Evolutionary conservation across 2,329 filamentous ascomycete species (phyloP).

Genomic region (Tolypocladium tundrense): DNA sequence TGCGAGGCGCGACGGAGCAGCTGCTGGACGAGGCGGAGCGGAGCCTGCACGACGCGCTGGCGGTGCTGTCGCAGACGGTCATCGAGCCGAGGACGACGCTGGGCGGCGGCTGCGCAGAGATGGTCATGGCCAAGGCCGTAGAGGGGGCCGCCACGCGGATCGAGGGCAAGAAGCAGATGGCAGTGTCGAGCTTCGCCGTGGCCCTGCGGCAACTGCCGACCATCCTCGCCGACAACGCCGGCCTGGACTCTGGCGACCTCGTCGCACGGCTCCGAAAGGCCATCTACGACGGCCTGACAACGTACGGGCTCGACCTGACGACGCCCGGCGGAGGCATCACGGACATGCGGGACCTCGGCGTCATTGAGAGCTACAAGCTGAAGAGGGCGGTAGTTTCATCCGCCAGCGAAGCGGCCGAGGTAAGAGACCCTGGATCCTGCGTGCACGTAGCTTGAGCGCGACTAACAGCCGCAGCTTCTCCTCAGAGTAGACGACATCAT

Average conservation of each 20-base stretch:
- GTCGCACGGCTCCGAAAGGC: conserved; percentile 85
- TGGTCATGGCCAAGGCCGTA: conserved; percentile 98
- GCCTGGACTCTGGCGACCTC: conserved; percentile 88
- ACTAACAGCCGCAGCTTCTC: conserved; percentile 51
- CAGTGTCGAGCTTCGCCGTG: conserved; percentile 79
- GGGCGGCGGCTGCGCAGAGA: conserved; percentile 92
- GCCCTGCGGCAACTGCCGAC: conserved; percentile 90
- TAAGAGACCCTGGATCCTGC: conserved; percentile 33
- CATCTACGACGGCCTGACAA: conserved; percentile 90
- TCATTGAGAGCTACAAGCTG: conserved; percentile 97
- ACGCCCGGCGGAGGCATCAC: conserved; percentile 85
- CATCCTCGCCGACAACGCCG: conserved; percentile 94
- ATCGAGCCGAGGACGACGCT: conserved; percentile 89
- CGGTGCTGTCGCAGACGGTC: conserved; percentile 92
- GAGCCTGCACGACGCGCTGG: conserved; percentile 89
- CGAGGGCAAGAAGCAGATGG: conserved; percentile 92
- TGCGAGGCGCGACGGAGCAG: conserved; percentile 93
- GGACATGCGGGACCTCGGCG: conserved; percentile 91
- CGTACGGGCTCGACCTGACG: conserved; percentile 79
- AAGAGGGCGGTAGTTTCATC: conserved; percentile 97
- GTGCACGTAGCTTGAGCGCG: not conserved
- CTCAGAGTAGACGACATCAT: conserved; percentile 97
- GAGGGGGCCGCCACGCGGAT: conserved; percentile 88
- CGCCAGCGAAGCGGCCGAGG: conserved; percentile 92
- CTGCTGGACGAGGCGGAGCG: conserved; percentile 94